phyloP scores from a whole-genome alignment of 495 filamentous ascomycete species.

The Podospora fimiseda region DNA sequence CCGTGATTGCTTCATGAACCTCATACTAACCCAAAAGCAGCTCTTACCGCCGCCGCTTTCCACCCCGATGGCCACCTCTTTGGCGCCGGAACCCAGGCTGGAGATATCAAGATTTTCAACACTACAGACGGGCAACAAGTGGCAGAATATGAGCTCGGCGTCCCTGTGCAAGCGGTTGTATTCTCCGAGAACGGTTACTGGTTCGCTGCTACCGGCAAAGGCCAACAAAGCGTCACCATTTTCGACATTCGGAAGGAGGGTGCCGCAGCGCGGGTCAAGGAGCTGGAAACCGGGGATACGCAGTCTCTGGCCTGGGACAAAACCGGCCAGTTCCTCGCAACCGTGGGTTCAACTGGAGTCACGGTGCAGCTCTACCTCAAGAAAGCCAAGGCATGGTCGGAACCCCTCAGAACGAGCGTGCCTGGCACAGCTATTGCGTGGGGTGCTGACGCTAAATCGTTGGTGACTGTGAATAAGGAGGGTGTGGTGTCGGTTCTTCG shows the following conservation, averaged over 20 bases:
- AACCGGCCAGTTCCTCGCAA: constrained; percentile 86
- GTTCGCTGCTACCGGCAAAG: constrained; percentile 71
- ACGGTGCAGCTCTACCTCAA: constrained; percentile 86
- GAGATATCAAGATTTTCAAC: constrained; percentile 80
- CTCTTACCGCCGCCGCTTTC: constrained; percentile 72
- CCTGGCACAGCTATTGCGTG: constrained; percentile 68
- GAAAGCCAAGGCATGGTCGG: constrained; percentile 76
- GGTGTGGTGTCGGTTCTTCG: constrained; percentile 66
- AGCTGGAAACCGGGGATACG: constrained; percentile 71
- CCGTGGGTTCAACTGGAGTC: constrained; percentile 71
- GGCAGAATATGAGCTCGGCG: constrained; percentile 60
- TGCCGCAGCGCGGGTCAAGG: constrained; percentile 66
- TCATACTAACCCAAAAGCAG: constrained; percentile 46
- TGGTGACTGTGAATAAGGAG: constrained; percentile 66
- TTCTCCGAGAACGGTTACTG: constrained; percentile 99
- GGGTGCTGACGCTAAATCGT: constrained; percentile 65
- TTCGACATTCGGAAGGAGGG: constrained; percentile 88
- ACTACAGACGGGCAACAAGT: constrained; percentile 65
- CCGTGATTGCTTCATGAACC: background rate
- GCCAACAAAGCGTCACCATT: constrained; percentile 68
- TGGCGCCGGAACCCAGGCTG: constrained; percentile 67
- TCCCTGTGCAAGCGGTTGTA: constrained; percentile 62
- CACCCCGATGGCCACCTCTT: constrained; percentile 96
- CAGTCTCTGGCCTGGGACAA: constrained; percentile 84
- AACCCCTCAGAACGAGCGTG: constrained; percentile 70